Base-by-base conservation (phyloP, 345 rosid species). In the Salix viminalis region DNA sequence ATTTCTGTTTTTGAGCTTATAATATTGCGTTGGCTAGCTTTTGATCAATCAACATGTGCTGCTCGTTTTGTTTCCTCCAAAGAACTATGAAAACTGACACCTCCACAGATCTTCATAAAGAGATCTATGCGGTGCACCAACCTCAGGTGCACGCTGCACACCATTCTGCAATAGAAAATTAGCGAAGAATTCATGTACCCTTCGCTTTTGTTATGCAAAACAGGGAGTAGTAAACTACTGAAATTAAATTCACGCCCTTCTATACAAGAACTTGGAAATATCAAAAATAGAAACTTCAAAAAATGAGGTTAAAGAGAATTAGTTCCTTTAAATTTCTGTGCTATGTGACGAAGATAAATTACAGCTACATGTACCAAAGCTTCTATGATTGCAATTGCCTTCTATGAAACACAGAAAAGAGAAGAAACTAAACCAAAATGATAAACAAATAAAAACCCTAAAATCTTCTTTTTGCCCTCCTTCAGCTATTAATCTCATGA, bases 401-500 rank as follows among this genome's bases (percentile, higher is more conserved):
- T 70, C 90, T 84, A 84, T 77, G 73, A 48, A 77, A 79, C 83
- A 84, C 75, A 67, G 75, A 68, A 75, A 76, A 69, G 68, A 52
- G 75, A 77, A 68, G 72, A 77, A 72, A 77, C 74, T 52, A 77
- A 71, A 68, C 19, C 77, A 81, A 77, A 68, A 77, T 76, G 44
- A 71, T 75, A 78, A 79, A 76, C 76, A 85, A 86, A 70, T 82
- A 73, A 73, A 73, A 73, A 84, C 65, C 82, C 86, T 82, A 81
- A 77, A 81, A 77, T 67, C 67, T 46, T 71, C 67, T 23, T 15
- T 30, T 65, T 34, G 4, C 41, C 78, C 69, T 74, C 73, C 85
- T 77, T 76, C 79, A 75, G 80, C 78, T 82, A 82, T 84, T 82
- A 81, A 85, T 86, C 84, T 74, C 88, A 87, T 70, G 75, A 83